Evolutionary conservation across 371 early-diverging fungal genomes (phyloP).

Genomic region (Saksenaea vasiformis): DNA sequence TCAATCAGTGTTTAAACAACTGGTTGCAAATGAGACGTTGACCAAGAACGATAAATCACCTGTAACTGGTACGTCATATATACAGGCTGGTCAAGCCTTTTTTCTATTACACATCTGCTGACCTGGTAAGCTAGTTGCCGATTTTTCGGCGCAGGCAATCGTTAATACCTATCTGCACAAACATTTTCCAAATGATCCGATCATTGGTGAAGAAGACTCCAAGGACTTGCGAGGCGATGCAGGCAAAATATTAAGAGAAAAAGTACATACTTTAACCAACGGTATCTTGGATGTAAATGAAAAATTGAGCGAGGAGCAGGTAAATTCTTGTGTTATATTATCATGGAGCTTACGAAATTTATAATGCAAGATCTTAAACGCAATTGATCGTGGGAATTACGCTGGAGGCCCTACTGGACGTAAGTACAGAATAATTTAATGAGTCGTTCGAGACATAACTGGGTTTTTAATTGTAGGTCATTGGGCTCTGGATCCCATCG

Average conservation of each 20-base stretch:
- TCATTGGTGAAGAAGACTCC: constrained; percentile 95
- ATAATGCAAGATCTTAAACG: constrained; percentile 63
- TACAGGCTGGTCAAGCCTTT: not conserved
- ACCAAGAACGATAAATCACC: constrained; percentile 94
- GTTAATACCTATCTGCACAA: constrained; percentile 77
- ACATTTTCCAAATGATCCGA: constrained; percentile 83
- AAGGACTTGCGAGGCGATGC: constrained; percentile 77
- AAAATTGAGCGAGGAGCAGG: constrained; percentile 67
- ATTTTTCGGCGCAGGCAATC: constrained; percentile 96
- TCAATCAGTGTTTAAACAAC: constrained; percentile 77
- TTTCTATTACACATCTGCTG: not conserved
- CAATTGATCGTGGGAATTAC: constrained; percentile 91
- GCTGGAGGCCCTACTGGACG: constrained; percentile 83
- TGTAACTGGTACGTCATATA: constrained; percentile 75
- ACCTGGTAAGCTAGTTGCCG: constrained; percentile 73
- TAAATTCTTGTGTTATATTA: constrained; percentile 25
- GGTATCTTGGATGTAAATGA: constrained; percentile 54
- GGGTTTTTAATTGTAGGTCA: constrained; percentile 31
- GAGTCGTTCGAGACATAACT: not conserved
- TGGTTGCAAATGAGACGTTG: constrained; percentile 78
- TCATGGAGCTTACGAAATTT: not conserved
- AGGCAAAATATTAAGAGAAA: constrained; percentile 67
- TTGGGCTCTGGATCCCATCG: constrained; percentile 98
- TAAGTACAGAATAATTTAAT: constrained; percentile 21
- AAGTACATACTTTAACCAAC: constrained; percentile 82